A percentile compares a stretch with the other conserved stretches of the same genome.
Evolutionary conservation across 2,329 filamentous ascomycete species (phyloP).

Genomic region (Drechslera avenae): DNA sequence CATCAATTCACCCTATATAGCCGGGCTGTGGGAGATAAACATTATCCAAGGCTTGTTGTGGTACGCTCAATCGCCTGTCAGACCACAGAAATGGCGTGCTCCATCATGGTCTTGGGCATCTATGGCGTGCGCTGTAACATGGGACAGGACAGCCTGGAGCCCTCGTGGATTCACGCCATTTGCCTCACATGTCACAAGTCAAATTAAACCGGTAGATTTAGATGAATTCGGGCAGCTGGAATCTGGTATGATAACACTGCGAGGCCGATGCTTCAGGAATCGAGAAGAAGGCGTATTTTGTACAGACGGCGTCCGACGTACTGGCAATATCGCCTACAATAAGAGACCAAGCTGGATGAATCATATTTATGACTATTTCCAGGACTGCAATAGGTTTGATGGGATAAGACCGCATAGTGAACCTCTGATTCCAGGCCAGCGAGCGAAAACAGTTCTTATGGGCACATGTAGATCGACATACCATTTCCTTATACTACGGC

Average conservation of each 20-base stretch:
- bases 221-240: neutral
- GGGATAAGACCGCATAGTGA: neutral
- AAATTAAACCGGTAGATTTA: neutral
- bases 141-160: neutral
- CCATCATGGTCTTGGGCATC: constrained; percentile 13
- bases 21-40: constrained; percentile 5
- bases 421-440: neutral
- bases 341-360: too few species aligned
- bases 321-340: too few species aligned
- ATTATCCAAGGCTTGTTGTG: neutral
- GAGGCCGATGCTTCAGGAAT: neutral
- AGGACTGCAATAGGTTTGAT: neutral
- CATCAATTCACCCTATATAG: neutral
- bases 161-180: neutral
- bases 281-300: too few species aligned
- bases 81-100: constrained; percentile 1
- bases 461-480: neutral
- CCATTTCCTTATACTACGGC: neutral
- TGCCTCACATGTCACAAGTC: neutral
- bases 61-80: neutral
- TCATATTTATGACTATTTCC: too few species aligned
- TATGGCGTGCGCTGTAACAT: neutral
- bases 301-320: too few species aligned
- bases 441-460: neutral
- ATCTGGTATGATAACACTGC: neutral